These are phyloP conservation scores for Rosa hybrid DNA, from an alignment of 331 rosid genomes.

Conservation along the genomic window DNA sequence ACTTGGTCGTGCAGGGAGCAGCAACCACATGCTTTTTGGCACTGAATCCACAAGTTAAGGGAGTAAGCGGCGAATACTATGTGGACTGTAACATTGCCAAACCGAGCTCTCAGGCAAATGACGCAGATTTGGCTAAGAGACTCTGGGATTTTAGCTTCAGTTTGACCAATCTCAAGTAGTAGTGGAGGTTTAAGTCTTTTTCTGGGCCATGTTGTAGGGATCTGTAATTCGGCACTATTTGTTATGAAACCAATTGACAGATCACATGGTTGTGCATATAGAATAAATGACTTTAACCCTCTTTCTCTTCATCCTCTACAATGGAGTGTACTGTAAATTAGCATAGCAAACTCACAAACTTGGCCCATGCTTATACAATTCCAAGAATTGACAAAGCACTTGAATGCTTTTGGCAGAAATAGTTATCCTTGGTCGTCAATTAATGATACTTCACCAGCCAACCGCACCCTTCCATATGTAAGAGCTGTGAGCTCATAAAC, in stretches of 20 bases:
- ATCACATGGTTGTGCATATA: background rate
- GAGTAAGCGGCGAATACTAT: slow-evolving; percentile 46
- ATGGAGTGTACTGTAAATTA: background rate
- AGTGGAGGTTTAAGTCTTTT: background rate
- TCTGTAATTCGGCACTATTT: background rate
- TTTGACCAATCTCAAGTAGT: slow-evolving; percentile 24
- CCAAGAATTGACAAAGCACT: too few relatives aligned
- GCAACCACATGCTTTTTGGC: slow-evolving; percentile 50
- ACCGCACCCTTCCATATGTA: background rate
- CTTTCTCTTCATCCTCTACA: background rate
- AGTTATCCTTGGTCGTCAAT: too few relatives aligned
- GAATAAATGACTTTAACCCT: too few relatives aligned
- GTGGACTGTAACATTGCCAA: slow-evolving; percentile 45
- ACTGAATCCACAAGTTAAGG: slow-evolving; percentile 51
- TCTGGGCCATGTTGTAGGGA: background rate
- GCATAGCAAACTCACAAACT: background rate
- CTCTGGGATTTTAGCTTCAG: slow-evolving; percentile 52
- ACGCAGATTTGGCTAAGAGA: slow-evolving; percentile 47
- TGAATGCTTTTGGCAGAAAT: too few relatives aligned
- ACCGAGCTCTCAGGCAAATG: slow-evolving; percentile 46
- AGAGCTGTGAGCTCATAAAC: background rate
- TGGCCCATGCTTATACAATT: too few relatives aligned
- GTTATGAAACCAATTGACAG: background rate
- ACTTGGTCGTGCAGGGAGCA: background rate
- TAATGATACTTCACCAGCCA: background rate